A percentile compares a stretch with the other conserved stretches of the same genome.
Evolutionary conservation across 2,329 filamentous ascomycete genomes (phyloP).

Genomic region (Pseudogymnoascus verrucosus): DNA sequence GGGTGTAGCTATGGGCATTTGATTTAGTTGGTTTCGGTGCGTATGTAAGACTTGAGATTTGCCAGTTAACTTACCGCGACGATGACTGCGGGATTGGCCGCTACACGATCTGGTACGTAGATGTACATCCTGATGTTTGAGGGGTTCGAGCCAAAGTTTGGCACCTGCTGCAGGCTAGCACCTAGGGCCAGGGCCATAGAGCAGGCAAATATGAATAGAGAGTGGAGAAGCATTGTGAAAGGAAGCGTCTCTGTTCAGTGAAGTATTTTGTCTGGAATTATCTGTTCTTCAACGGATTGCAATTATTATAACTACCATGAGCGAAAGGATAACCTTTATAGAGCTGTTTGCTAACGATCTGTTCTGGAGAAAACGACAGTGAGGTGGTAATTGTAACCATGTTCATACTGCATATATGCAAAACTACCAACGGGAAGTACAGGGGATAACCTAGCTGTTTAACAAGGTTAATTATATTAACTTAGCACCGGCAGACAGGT

Average conservation of each 20-base stretch:
- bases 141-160: slow-evolving; percentile 34
- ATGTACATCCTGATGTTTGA: slow-evolving; percentile 35
- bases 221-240: neutral
- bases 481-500: neutral
- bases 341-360: neutral
- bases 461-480: neutral
- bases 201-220: neutral
- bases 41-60: neutral
- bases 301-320: neutral
- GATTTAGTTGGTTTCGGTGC: neutral
- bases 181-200: neutral
- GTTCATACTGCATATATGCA: neutral
- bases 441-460: neutral
- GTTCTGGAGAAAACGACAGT: too few species aligned
- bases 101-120: slow-evolving; percentile 38
- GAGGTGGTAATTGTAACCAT: neutral
- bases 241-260: neutral
- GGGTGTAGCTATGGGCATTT: slow-evolving; percentile 33
- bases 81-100: slow-evolving; percentile 40
- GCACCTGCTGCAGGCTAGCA: slow-evolving; percentile 23
- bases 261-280: neutral
- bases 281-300: neutral
- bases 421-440: neutral
- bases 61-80: slow-evolving; percentile 35
- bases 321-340: neutral